These are phyloP conservation scores for Krasilnikovozyma curviuscula DNA, from an alignment of 768 basidiomycete species.

Conservation along the genomic window DNA sequence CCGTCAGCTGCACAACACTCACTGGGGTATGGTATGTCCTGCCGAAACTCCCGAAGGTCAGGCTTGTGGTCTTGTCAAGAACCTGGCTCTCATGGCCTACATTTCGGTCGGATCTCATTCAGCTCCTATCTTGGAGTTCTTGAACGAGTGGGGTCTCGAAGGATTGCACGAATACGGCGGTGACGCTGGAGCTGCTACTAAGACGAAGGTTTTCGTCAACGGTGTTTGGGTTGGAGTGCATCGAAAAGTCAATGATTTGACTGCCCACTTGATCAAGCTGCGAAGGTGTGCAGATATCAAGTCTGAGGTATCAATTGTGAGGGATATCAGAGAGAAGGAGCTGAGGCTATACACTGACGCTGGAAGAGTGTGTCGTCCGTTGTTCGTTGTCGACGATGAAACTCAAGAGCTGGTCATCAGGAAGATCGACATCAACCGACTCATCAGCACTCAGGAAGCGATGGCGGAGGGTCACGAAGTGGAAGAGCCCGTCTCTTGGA, in stretches of 20 bases:
- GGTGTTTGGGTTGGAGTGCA: constrained; percentile 99
- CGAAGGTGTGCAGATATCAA: constrained; percentile 87
- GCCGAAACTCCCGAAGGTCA: constrained; percentile 99
- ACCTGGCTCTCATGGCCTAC: constrained; percentile 88
- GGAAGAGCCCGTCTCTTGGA: constrained; percentile 46
- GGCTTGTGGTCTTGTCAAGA: constrained; percentile 97
- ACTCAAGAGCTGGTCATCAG: constrained; percentile 64
- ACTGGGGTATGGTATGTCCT: constrained; percentile 99
- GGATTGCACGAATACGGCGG: constrained; percentile 84
- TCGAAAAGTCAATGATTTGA: constrained; percentile 76
- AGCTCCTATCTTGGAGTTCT: constrained; percentile 88
- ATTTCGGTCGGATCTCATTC: constrained; percentile 94
- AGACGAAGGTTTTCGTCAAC: constrained; percentile 94
- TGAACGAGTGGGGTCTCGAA: constrained; percentile 97
- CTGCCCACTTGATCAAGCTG: constrained; percentile 79
- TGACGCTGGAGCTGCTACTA: constrained; percentile 45
- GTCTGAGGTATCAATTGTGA: constrained; percentile 87
- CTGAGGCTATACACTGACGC: constrained; percentile 88
- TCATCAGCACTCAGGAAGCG: constrained; percentile 36
- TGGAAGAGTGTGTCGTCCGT: constrained; percentile 84
- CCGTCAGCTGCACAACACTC: constrained; percentile 95
- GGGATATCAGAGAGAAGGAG: constrained; percentile 91
- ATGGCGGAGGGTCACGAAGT: constrained; percentile 30
- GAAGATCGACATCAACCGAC: constrained; percentile 64
- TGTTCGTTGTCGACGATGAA: constrained; percentile 72